Base-by-base conservation (phyloP, 2,329 filamentous ascomycete genomes). In the Botrytis fabae region DNA sequence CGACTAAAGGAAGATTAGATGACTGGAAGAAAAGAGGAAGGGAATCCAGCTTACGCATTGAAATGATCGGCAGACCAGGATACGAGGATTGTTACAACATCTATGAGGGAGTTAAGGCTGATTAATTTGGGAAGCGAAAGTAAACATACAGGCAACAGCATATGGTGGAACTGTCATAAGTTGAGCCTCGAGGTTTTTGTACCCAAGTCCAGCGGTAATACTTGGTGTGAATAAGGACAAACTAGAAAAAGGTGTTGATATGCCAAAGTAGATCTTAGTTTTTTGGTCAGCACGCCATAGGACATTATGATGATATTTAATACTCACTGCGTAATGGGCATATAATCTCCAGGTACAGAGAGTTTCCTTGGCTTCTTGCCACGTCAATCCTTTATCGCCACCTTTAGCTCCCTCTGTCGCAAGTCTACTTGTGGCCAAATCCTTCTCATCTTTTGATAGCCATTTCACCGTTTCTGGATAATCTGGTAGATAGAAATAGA, bases 81-180 rank as follows among this genome's bases (percentile, higher is more conserved):
- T 25, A 83, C 83, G 1, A 83, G 77, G 25, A 87, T 79, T 4
- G 85, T 87, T 22, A 86, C 82, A 10, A 86, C 81, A 74, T 80
- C 78, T 79, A 28, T 6, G 3, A 6, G 57, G 35, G 8, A 9
- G 51, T 68, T 25, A 73, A 60, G 12, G 18, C 51, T 48, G 3
- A 32, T 35, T 16, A 4, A 35, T 3, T 32, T 64, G 44, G 2
- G 10, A 20, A 9, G 20, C 4, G 3, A 28, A 48, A 42, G 4
- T 22, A 42, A 35, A 76, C 76, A 71, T 75, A 80, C 90, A 90
- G 9, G 87, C 88, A 2, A 87, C 86, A 1, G 87, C 89, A 79
- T 89, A 92, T 0, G 90, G 89, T 1, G 90, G 89, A 0, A 92
- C 89, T 0, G 89, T 91, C 85, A 92, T 89, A 32, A 92, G 80